Evolutionary conservation across 78 protist species (phyloP).

Genomic region (Polysphondylium violaceum): DNA sequence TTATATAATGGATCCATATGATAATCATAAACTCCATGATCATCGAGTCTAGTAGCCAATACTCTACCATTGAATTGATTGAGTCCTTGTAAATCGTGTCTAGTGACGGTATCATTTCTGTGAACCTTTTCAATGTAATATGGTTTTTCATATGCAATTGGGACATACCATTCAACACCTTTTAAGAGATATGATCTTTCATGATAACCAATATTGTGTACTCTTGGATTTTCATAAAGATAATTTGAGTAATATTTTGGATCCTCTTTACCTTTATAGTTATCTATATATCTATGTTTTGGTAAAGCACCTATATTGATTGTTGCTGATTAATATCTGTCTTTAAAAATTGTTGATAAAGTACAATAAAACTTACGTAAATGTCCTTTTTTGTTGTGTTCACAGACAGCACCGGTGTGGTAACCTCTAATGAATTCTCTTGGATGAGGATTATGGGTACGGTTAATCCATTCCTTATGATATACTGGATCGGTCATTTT

Average conservation of each 20-base stretch:
- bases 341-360: background rate
- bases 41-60: background rate
- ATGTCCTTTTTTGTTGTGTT: slow-evolving; percentile 1
- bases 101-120: background rate
- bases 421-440: slow-evolving; percentile 49
- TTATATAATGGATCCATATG: background rate
- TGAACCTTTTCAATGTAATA: slow-evolving; percentile 61
- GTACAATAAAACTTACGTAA: slow-evolving; percentile 4
- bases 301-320: background rate
- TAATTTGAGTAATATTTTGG: slow-evolving; percentile 30
- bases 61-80: background rate
- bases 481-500: slow-evolving; percentile 3
- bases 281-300: background rate
- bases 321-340: too few species aligned
- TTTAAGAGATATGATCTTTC: slow-evolving; percentile 19
- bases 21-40: background rate
- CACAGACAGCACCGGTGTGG: slow-evolving; percentile 29
- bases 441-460: slow-evolving; percentile 36
- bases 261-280: background rate
- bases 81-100: background rate
- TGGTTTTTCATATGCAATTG: slow-evolving; percentile 29
- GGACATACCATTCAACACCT: slow-evolving; percentile 6
- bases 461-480: slow-evolving; percentile 24
- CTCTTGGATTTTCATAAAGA: slow-evolving; percentile 37
- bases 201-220: slow-evolving; percentile 31